Percentiles rank a stretch among this genome's conserved stretches.
Conservation (phyloP, 805 yeast genomes). For the Suhomyces pyralidae region DNA sequence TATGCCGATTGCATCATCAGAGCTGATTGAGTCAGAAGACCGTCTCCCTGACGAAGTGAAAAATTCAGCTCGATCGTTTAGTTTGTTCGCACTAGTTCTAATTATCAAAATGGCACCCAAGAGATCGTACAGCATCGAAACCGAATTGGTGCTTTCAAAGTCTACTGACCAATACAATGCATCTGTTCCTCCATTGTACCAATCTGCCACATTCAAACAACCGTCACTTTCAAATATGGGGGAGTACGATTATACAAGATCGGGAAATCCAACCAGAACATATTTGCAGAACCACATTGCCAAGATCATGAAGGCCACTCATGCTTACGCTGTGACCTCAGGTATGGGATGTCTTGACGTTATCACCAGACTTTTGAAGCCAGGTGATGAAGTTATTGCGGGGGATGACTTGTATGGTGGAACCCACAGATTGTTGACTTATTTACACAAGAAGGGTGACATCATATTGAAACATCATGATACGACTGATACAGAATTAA, state of each 20-base stretch:
- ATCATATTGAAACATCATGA: conserved; percentile 73
- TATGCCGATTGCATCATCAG: conserved; percentile 3
- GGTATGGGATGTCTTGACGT: conserved; percentile 95
- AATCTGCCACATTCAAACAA: conserved; percentile 93
- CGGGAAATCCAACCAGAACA: conserved; percentile 92
- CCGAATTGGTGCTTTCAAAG: conserved; percentile 63
- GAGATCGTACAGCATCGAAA: conserved; percentile 54
- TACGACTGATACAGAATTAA: conserved; percentile 66
- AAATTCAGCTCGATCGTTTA: background rate
- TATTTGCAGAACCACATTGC: conserved; percentile 74
- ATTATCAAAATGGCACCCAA: conserved; percentile 7
- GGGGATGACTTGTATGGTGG: conserved; percentile 97
- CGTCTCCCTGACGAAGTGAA: background rate
- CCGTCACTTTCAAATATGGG: conserved; percentile 70
- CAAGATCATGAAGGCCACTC: conserved; percentile 71
- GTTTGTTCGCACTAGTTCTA: background rate
- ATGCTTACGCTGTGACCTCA: conserved; percentile 77
- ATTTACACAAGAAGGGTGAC: conserved; percentile 59
- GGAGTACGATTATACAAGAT: conserved; percentile 71
- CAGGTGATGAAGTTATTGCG: conserved; percentile 89
- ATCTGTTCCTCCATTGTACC: conserved; percentile 85
- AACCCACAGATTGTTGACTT: conserved; percentile 79
- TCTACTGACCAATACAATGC: conserved; percentile 71
- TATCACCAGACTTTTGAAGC: conserved; percentile 65
- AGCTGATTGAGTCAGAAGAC: conserved; percentile 5